These are phyloP conservation scores for Perilla frutescens DNA, from an alignment of 257 asterid species.

Conservation along the genomic window DNA sequence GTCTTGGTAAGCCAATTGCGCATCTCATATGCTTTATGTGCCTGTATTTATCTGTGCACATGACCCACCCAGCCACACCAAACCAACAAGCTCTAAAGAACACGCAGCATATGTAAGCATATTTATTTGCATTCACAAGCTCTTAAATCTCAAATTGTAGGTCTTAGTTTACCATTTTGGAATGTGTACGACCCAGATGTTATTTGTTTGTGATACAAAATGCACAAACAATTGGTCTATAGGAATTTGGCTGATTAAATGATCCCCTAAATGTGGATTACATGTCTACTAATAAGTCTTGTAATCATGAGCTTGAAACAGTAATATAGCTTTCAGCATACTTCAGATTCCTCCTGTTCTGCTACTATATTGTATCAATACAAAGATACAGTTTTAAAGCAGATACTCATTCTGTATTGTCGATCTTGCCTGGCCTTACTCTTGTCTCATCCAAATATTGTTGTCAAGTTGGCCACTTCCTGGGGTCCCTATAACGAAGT, in stretches of 20 bases:
- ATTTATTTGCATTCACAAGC: conserved; percentile 11
- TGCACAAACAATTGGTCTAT: conserved; percentile 6
- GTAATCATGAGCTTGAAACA: neutral
- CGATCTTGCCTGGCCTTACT: conserved; percentile 8
- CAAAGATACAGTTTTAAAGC: neutral
- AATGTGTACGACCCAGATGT: neutral
- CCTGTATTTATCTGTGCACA: neutral
- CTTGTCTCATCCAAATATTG: neutral
- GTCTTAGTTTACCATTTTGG: conserved; percentile 17
- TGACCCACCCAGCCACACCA: neutral
- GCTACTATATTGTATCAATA: neutral
- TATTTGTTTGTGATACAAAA: conserved; percentile 4
- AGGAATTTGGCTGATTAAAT: conserved; percentile 1
- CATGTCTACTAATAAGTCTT: neutral
- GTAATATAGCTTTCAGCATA: conserved; percentile 16
- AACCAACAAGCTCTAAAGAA: conserved; percentile 7
- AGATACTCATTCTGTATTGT: neutral
- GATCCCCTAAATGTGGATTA: neutral
- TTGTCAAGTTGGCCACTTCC: conserved; percentile 17
- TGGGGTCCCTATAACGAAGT: neutral
- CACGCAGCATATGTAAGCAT: conserved; percentile 2
- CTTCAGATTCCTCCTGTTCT: conserved; percentile 6
- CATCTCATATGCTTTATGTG: conserved; percentile 12
- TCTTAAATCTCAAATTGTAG: conserved; percentile 3
- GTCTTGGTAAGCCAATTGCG: conserved; percentile 1